Base-by-base conservation (phyloP, 305 asterid species). In the Andrographis paniculata region DNA sequence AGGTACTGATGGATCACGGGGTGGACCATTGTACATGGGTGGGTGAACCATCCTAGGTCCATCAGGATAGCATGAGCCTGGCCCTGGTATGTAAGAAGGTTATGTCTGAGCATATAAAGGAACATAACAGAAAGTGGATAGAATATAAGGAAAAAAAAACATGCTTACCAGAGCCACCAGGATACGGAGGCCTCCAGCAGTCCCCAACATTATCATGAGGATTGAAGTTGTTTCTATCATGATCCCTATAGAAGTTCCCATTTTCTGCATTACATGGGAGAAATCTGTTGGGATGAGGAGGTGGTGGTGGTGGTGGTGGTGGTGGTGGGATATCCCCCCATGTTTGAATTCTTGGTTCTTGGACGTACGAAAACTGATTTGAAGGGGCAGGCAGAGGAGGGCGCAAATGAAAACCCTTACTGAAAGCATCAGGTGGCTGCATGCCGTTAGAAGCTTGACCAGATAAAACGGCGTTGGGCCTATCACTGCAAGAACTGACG, bases 331-430 rank as follows among this genome's bases (percentile, higher is more conserved):
- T 27, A 58, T 80, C 91, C 61, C 87, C 78, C 35, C 69, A 63
- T 30, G 82, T 59, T 11, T 71, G 83, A 57, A 31, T 51, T 33
- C 78, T 76, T 45, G 69, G 87, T 61, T 84, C 91, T 56, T 75
- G 93, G 58, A 69, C 75, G 56, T 78, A 86, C 9, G 87, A 80
- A 51, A 89, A 89, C 59, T 89, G 96, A 68, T 78, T 68, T 57
- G 98, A 74, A 10, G 93, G 81, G 57, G 92, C 81, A 4, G 92
- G 96, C 49, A 73, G 91, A 20, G 98, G 94, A 21, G 96, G 96
- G 17, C 77, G 82, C 43, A 86, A 65, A 61, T 68, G 92, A 63
- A 68, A 80, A 62, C 82, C 75, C 74, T 74, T 83, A 73, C 61
- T 64, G 46, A 56, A 65, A 60, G 71, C 51, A 23, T 50, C 58